These are phyloP conservation scores for Hypocrella siamensis DNA, from an alignment of 2,329 filamentous ascomycete species.

Conservation along the genomic window DNA sequence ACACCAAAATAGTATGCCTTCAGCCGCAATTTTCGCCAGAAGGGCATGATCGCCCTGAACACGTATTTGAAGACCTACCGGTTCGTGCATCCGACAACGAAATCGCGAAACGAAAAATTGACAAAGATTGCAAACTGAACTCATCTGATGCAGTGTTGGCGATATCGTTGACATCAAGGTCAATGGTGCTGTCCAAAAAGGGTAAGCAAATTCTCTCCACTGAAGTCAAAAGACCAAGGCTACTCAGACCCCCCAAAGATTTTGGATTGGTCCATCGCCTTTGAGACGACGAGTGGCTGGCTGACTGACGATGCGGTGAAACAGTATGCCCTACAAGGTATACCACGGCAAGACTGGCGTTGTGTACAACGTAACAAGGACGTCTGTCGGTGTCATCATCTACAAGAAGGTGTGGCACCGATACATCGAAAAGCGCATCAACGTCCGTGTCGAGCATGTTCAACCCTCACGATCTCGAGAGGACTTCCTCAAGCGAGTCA, in stretches of 20 bases:
- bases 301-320: too few relatives aligned
- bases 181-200: conserved; percentile 97
- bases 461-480: conserved; percentile 86
- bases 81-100: conserved; percentile 23
- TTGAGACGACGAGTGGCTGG: not conserved
- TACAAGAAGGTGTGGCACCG: conserved; percentile 99
- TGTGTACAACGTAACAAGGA: conserved; percentile 98
- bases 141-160: conserved; percentile 51
- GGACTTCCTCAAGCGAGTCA: conserved; percentile 91
- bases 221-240: not conserved
- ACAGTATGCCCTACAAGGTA: conserved; percentile 95
- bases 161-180: conserved; percentile 98
- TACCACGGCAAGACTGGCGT: conserved; percentile 99
- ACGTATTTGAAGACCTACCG: conserved; percentile 94
- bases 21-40: conserved; percentile 85
- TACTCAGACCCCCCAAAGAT: not conserved
- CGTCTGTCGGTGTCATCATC: conserved; percentile 93
- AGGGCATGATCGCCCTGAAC: conserved; percentile 82
- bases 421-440: conserved; percentile 99
- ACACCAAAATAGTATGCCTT: conserved; percentile 59
- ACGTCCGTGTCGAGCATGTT: conserved; percentile 97
- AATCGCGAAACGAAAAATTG: not conserved
- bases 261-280: not conserved
- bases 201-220: conserved; percentile 38
- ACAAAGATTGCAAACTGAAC: conserved; percentile 25